Base-by-base conservation (phyloP, 768 basidiomycete species). In the Melanogaster broomeanus region DNA sequence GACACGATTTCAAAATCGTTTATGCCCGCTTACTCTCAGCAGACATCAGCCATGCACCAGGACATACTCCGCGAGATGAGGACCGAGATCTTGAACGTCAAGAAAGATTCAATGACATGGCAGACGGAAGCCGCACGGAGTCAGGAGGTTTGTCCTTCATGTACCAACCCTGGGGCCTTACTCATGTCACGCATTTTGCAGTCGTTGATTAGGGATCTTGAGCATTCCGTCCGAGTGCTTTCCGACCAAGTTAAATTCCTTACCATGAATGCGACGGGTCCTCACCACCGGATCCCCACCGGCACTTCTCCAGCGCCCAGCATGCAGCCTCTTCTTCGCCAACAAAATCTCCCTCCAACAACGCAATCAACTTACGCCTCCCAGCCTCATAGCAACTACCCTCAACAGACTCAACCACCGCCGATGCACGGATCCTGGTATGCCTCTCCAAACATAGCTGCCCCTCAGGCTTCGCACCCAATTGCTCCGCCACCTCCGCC, bases 221-320 rank as follows among this genome's bases (percentile, higher is more conserved):
- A 93, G 68, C 86, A 85, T 59, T 83, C 82, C 6, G 85, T 93
- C 48, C 78, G 89, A 47, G 61, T 81, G 21, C 73, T 93, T 49
- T 79, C 87, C 27, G 91, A 93, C 44, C 91, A 93, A 64, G 82
- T 93, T 61, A 92, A 90, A 65, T 89, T 84, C 72, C 69, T 90
- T 53, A 83, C 76, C 58, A 72, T 86, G 69, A 89, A 84, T 56
- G 60, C 77, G 11, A 67, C 73, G 31, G 62, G 49, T 42, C 51
- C 66, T 53, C 68, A 68, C 38, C 71, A 76, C 28, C 77, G 67
- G 27, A 48, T 68, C 24, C 55, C 62, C 22, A 58, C 16, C 41
- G 76, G 52, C 67, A 73, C 43, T 66, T 76, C 55, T 33, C 59
- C 72, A 6, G 55, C 66, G 8, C 44, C 67, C 27, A 60, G 5